These are phyloP conservation scores for Polygonum maritimum DNA, from an alignment of 148 eudicot species.

Conservation along the genomic window DNA sequence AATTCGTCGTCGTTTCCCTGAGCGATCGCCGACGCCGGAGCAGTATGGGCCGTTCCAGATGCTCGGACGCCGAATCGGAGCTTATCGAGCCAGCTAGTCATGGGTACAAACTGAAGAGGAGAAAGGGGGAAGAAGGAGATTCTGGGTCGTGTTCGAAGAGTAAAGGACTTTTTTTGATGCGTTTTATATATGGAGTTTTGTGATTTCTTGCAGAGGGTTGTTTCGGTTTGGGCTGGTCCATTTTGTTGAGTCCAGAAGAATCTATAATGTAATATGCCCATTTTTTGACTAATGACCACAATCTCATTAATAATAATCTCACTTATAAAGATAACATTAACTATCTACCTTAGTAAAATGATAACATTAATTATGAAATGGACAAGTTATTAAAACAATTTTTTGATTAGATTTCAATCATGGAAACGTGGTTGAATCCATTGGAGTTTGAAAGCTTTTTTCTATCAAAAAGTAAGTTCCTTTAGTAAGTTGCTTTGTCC, in stretches of 20 bases:
- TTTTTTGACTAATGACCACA: background rate
- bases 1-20: background rate
- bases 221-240: background rate
- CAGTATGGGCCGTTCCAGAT: background rate
- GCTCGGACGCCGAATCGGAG: slow-evolving; percentile 1
- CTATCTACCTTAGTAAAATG: too few species aligned
- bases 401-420: too few species aligned
- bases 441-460: too few species aligned
- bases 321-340: too few species aligned
- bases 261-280: background rate
- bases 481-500: too few species aligned
- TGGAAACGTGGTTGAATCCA: too few species aligned
- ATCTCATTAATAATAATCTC: background rate
- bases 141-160: background rate
- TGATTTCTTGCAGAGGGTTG: background rate
- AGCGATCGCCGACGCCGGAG: background rate
- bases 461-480: too few species aligned
- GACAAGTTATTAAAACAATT: too few species aligned
- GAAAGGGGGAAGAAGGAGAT: background rate
- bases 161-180: background rate
- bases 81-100: slow-evolving; percentile 1
- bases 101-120: background rate
- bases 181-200: background rate
- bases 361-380: too few species aligned
- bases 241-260: background rate